Base-by-base conservation (phyloP, 2,329 filamentous ascomycete species). In the Coleophoma crateriformis region DNA sequence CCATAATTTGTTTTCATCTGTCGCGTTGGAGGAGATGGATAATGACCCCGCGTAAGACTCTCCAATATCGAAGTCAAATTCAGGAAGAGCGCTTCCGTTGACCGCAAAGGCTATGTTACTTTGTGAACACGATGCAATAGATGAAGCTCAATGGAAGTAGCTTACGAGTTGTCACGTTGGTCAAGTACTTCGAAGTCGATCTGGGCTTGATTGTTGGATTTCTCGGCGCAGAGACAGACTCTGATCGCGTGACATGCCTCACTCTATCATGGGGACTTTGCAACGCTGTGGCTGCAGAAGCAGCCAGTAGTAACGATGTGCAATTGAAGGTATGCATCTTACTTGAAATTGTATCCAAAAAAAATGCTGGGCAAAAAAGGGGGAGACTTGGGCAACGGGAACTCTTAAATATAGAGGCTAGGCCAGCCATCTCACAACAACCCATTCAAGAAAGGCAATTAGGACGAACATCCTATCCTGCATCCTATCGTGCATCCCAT, bases 1-100 rank as follows among this genome's bases (percentile, higher is more conserved):
- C 64, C 71, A 78, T n/a, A 77, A 61, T 55, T 71, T 61, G 14
- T 69, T 67, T 0, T 68, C 68, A 34, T 74, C 70, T 51, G 77
- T 73, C 10, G 67, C 48, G 54, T 59, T 64, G 48, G 64, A 65
- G 41, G 74, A 73, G 55, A 84, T 81, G 5, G 80, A 78, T 7
- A 84, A 61, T 3, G 77, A 67, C 10, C 62, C 62, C 4, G 61
- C 56, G 39, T 64, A 64, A 1, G 50, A 57, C 46, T 64, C 61
- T 3, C 62, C 62, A 46, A 64, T 61, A 38, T 62, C 52, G 45
- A 64, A 64, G 46, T 61, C 51, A 7, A 64, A 40, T 12, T 63
- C 56, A 32, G 62, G 62, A 11, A 64, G 42, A 3, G 52, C 54
- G n/a, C 46, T 54, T 33, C 61, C 61, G 50, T 63, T 59, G 39